Evolutionary conservation across 352 stramenopile species (phyloP).

Genomic region (Globisporangium alternatum): DNA sequence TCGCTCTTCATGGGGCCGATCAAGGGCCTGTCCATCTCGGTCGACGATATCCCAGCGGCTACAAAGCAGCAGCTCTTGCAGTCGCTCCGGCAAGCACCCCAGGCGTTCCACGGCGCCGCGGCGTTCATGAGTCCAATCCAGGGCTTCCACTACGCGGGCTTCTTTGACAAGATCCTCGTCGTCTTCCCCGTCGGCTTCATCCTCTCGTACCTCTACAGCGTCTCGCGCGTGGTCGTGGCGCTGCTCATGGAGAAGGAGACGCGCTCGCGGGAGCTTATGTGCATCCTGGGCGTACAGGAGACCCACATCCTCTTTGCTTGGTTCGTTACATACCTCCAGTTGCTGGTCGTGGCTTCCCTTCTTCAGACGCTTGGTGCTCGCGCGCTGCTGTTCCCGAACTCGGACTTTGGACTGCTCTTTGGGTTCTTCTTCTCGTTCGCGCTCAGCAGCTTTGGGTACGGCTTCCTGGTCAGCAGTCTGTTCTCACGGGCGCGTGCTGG

Average conservation of each 20-base stretch:
- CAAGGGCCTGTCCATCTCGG: slow-evolving; percentile 16
- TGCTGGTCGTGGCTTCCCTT: slow-evolving; percentile 45
- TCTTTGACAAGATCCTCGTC: slow-evolving; percentile 74
- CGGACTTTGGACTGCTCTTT: slow-evolving; percentile 39
- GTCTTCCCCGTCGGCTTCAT: slow-evolving; percentile 90
- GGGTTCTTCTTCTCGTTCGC: slow-evolving; percentile 77
- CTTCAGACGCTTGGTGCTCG: slow-evolving; percentile 40
- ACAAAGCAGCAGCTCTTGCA: slow-evolving; percentile 40
- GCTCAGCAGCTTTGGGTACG: slow-evolving; percentile 74
- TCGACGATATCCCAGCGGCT: slow-evolving; percentile 9
- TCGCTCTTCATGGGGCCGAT: slow-evolving; percentile 19
- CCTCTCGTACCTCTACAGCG: slow-evolving; percentile 90
- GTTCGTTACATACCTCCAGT: slow-evolving; percentile 77
- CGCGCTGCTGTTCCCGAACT: slow-evolving; percentile 46
- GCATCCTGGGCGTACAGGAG: slow-evolving; percentile 88
- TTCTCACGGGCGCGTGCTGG: slow-evolving; percentile 56
- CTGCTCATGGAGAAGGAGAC: slow-evolving; percentile 93
- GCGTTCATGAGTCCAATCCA: slow-evolving; percentile 51
- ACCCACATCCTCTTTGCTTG: slow-evolving; percentile 46
- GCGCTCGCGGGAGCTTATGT: slow-evolving; percentile 87
- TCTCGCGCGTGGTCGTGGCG: slow-evolving; percentile 87
- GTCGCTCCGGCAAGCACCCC: slow-evolving; percentile 54
- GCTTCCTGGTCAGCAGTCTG: slow-evolving; percentile 67
- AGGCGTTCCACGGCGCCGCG: slow-evolving; percentile 46
- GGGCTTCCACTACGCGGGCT: slow-evolving; percentile 54